These are phyloP conservation scores for Pestalotiopsis sp. DNA, from an alignment of 2,329 filamentous ascomycete genomes.

Conservation along the genomic window DNA sequence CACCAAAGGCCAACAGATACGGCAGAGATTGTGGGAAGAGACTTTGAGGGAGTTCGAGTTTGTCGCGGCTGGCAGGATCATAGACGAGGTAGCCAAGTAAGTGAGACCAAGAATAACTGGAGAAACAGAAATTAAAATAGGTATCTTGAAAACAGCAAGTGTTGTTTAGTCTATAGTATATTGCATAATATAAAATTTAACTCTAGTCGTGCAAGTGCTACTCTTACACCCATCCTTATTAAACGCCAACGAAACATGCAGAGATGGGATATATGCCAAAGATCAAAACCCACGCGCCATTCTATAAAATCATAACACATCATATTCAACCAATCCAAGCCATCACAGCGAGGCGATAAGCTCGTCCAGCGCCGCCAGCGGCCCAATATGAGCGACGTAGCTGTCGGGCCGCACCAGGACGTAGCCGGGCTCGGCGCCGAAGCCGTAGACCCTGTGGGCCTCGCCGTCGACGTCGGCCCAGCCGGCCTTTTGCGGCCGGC, in stretches of 20 bases:
- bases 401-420: constrained; percentile 34
- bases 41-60: constrained; percentile 29
- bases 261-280: too few relatives aligned
- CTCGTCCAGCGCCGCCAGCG: constrained; percentile 24
- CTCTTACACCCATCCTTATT: too few relatives aligned
- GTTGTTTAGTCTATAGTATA: too few relatives aligned
- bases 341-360: constrained; percentile 19
- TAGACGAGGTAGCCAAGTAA: constrained; percentile 6
- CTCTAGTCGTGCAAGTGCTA: too few relatives aligned
- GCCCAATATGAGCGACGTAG: constrained; percentile 34
- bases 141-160: too few relatives aligned
- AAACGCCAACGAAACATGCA: too few relatives aligned
- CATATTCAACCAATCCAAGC: neutral
- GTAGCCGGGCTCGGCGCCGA: constrained; percentile 26
- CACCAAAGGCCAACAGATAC: constrained; percentile 19
- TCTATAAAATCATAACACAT: too few relatives aligned
- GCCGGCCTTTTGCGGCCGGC: neutral
- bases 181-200: too few relatives aligned
- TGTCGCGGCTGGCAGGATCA: constrained; percentile 21
- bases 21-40: constrained; percentile 28
- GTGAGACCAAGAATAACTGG: too few relatives aligned
- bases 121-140: too few relatives aligned
- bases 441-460: constrained; percentile 32
- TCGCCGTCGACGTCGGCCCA: constrained; percentile 24
- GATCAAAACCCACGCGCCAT: too few relatives aligned